Evolutionary conservation across 163 green algal genomes (phyloP).

Genomic region (Chlamydomonas reinhardtii): DNA sequence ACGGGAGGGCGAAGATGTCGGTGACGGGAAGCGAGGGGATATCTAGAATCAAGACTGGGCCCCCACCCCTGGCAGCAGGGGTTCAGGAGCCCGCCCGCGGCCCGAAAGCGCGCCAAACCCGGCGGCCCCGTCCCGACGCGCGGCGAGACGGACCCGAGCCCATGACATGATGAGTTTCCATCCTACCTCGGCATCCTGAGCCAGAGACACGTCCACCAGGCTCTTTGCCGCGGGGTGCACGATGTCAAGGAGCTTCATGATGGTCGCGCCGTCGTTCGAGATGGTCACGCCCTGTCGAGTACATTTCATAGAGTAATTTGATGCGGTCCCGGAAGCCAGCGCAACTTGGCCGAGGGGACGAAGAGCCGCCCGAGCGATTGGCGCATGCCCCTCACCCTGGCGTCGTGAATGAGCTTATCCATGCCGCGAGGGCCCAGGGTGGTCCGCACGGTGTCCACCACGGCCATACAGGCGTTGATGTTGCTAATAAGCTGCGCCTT

Average conservation of each 20-base stretch:
- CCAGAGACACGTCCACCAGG: slow-evolving; percentile 96
- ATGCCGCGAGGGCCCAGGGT: slow-evolving; percentile 97
- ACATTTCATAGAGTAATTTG: no score
- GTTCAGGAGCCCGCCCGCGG: neutral
- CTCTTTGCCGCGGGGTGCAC: slow-evolving; percentile 97
- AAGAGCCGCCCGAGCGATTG: slow-evolving; percentile 15
- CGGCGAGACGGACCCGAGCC: no score
- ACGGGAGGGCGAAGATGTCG: no score
- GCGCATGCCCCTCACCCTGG: slow-evolving; percentile 66
- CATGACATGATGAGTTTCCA: no score
- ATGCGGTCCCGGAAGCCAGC: no score
- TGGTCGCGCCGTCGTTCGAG: slow-evolving; percentile 98
- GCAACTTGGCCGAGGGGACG: no score
- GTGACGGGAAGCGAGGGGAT: no score
- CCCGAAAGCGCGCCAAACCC: slow-evolving; percentile 20
- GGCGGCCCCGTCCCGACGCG: no score
- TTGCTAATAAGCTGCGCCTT: slow-evolving; percentile 98
- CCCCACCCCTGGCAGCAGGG: no score
- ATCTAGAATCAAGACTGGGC: no score
- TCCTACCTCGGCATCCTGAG: slow-evolving; percentile 92
- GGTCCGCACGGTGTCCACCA: slow-evolving; percentile 94
- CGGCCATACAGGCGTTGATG: slow-evolving; percentile 97
- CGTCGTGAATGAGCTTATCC: slow-evolving; percentile 98
- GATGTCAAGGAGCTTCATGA: slow-evolving; percentile 99
- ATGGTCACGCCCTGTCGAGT: slow-evolving; percentile 91